Conservation (phyloP, 352 stramenopile genomes). For the Phytophthora idaei region DNA sequence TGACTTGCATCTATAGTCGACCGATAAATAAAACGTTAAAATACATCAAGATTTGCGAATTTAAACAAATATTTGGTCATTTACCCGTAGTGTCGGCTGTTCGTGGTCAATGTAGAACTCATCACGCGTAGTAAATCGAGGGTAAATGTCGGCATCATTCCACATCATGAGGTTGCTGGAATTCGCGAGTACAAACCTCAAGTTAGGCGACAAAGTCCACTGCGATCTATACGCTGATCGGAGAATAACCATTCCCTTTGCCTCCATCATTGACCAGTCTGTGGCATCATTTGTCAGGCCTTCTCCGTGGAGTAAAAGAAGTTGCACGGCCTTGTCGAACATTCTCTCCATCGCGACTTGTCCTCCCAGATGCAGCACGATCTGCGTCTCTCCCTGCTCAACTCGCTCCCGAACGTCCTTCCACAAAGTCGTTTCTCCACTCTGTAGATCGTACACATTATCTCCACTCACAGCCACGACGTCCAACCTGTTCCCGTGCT, state of each 20-base stretch:
- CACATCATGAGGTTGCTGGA: conserved; percentile 86
- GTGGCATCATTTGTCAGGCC: conserved; percentile 15
- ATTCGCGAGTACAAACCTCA: conserved; percentile 63
- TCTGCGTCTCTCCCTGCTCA: conserved; percentile 32
- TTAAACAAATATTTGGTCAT: neutral
- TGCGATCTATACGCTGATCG: conserved; percentile 71
- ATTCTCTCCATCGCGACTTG: conserved; percentile 70
- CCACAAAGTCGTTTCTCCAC: conserved; percentile 59
- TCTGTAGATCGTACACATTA: conserved; percentile 49
- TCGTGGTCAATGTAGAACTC: conserved; percentile 69
- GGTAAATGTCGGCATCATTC: conserved; percentile 78
- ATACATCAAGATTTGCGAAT: neutral
- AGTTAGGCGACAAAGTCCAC: conserved; percentile 56
- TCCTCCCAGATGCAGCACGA: conserved; percentile 71
- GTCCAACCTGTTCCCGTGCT: conserved; percentile 29
- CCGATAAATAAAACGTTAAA: neutral
- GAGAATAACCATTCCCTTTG: conserved; percentile 52
- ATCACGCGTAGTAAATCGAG: conserved; percentile 54
- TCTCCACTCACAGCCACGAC: conserved; percentile 57
- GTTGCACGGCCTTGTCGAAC: conserved; percentile 69
- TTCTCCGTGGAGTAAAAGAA: conserved; percentile 64
- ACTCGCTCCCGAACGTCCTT: conserved; percentile 45
- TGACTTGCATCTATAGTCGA: conserved; percentile 70
- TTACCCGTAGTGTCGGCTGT: conserved; percentile 58
- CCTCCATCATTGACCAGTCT: conserved; percentile 57